A percentile compares a stretch with the other conserved stretches of the same genome.
These are phyloP conservation scores for Cylindrodendrum hubeiense DNA, from an alignment of 2,329 filamentous ascomycete genomes.

Conservation along the genomic window DNA sequence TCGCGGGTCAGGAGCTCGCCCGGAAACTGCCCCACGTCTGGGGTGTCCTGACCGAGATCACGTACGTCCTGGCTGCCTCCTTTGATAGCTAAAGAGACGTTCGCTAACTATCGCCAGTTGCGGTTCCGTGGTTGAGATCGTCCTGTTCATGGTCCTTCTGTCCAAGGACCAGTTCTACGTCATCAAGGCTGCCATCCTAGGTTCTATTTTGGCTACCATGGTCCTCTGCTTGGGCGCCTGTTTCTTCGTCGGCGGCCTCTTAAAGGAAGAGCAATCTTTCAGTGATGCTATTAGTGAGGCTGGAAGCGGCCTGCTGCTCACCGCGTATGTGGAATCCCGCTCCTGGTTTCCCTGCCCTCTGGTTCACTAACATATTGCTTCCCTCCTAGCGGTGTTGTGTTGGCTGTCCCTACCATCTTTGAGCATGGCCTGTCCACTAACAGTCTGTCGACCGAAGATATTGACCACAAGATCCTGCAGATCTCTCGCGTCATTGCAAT, in stretches of 20 bases:
- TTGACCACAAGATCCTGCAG: slow-evolving; percentile 67
- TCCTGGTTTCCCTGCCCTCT: slow-evolving; percentile 18
- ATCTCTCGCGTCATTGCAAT: slow-evolving; percentile 80
- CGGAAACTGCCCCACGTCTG: slow-evolving; percentile 82
- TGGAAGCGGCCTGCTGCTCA: slow-evolving; percentile 81
- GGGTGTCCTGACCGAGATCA: slow-evolving; percentile 72
- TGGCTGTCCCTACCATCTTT: slow-evolving; percentile 67
- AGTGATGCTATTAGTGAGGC: slow-evolving; percentile 83
- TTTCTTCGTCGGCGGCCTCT: slow-evolving; percentile 82
- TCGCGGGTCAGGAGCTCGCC: slow-evolving; percentile 76
- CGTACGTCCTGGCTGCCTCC: slow-evolving; percentile 49
- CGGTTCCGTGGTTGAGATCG: slow-evolving; percentile 83
- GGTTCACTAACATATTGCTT: slow-evolving; percentile 37
- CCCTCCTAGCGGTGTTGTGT: slow-evolving; percentile 48
- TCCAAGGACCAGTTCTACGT: slow-evolving; percentile 70
- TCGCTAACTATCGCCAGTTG: slow-evolving; percentile 53
- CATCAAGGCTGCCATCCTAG: slow-evolving; percentile 85
- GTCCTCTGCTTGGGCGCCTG: slow-evolving; percentile 83
- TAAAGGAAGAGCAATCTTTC: slow-evolving; percentile 77
- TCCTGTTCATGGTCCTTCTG: slow-evolving; percentile 84
- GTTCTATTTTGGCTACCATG: slow-evolving; percentile 86
- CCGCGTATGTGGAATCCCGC: slow-evolving; percentile 70
- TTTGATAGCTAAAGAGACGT: not conserved
- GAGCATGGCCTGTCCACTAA: slow-evolving; percentile 56
- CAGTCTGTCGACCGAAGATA: slow-evolving; percentile 46